A percentile compares a stretch with the other conserved stretches of the same genome.
Conservation (phyloP, 2,329 filamentous ascomycete genomes). For the Monosporascus ibericus region DNA sequence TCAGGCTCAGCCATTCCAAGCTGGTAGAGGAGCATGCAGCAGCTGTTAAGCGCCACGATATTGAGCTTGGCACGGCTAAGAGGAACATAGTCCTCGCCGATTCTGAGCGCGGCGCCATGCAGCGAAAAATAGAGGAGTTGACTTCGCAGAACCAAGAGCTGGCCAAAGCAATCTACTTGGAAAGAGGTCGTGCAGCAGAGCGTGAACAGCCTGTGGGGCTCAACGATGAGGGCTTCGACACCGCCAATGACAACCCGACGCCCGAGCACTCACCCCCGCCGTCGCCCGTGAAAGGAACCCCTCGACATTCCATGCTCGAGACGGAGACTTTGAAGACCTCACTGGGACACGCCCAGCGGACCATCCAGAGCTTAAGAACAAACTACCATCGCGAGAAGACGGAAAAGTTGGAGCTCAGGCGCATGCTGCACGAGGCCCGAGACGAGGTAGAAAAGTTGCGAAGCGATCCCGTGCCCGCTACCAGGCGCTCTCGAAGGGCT, state of each 20-base stretch:
- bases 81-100: constrained; percentile 74
- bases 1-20: constrained; percentile 73
- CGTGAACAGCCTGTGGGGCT: constrained; percentile 52
- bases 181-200: constrained; percentile 61
- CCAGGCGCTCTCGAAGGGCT: constrained; percentile 56
- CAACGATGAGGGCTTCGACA: constrained; percentile 59
- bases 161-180: constrained; percentile 72
- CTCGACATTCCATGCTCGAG: constrained; percentile 86
- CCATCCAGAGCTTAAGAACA: constrained; percentile 91
- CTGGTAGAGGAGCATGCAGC: constrained; percentile 74
- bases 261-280: constrained; percentile 87
- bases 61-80: constrained; percentile 78
- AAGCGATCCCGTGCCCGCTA: constrained; percentile 43
- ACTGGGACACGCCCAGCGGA: constrained; percentile 87
- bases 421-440: constrained; percentile 89
- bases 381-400: constrained; percentile 98
- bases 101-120: constrained; percentile 68
- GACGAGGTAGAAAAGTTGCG: constrained; percentile 79
- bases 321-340: constrained; percentile 93
- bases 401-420: constrained; percentile 91
- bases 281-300: constrained; percentile 86
- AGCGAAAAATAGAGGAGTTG: constrained; percentile 82
- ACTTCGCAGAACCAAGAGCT: constrained; percentile 86
- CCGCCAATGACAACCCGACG: constrained; percentile 62
- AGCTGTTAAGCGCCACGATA: constrained; percentile 76